Percentiles rank a stretch among this genome's conserved stretches.
phyloP scores from a whole-genome alignment of 2,329 filamentous ascomycete genomes.

The Pseudodiploospora longispora region DNA sequence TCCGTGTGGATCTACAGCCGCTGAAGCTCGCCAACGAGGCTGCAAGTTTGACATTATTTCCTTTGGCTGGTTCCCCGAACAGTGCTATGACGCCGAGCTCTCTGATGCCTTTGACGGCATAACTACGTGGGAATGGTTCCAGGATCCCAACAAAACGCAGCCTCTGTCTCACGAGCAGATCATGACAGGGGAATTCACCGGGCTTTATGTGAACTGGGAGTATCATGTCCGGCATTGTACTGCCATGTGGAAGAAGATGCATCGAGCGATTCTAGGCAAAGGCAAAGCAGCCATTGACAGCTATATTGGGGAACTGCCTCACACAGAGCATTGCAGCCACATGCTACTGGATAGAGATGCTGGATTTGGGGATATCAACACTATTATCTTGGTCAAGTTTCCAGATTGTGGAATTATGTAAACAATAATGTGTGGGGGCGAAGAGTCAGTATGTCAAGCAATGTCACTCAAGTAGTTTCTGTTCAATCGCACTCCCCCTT shows the following conservation, averaged over 20 bases:
- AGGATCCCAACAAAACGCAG: constrained; percentile 4
- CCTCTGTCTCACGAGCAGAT: constrained; percentile 1
- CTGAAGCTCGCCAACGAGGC: constrained; percentile 1
- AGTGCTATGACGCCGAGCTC: constrained; percentile 6
- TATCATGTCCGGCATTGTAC: constrained; percentile 7
- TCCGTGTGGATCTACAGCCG: constrained; percentile 2
- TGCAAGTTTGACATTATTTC: constrained; percentile 7
- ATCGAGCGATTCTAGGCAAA: constrained; percentile 3
- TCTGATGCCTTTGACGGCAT: constrained; percentile 1
- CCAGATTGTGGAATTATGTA: too few species aligned
- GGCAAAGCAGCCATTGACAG: constrained; percentile 3
- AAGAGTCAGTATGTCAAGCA: too few species aligned
- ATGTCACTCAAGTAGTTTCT: too few species aligned
- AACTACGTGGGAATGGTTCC: constrained; percentile 1
- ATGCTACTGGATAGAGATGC: too few species aligned
- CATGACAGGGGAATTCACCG: constrained; percentile 4
- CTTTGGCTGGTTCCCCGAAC: constrained; percentile 6
- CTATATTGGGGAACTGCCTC: not conserved
- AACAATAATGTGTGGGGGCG: too few species aligned
- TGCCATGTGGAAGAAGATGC: constrained; percentile 8
- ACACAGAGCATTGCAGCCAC: not conserved
- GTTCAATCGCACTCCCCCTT: too few species aligned
- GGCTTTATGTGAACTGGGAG: constrained; percentile 7
- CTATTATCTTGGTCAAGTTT: too few species aligned
- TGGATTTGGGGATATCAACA: too few species aligned